Evolutionary conservation across 1,139 yeast species (phyloP).

Genomic region (Debaryomyces fabryi): DNA sequence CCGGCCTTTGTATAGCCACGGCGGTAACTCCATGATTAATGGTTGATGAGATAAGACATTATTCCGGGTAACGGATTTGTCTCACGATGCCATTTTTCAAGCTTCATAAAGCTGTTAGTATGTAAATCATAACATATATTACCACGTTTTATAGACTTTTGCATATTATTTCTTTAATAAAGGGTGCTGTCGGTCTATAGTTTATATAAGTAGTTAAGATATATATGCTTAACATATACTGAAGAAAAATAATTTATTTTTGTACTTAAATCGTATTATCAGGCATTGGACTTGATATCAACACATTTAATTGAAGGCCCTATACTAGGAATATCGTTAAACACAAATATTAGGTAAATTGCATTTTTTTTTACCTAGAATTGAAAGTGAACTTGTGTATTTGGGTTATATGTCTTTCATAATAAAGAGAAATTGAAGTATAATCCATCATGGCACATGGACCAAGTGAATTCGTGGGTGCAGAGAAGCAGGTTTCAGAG

Average conservation of each 20-base stretch:
- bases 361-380: background rate
- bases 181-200: background rate
- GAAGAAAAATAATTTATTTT: background rate
- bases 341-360: background rate
- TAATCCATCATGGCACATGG: conserved; percentile 5
- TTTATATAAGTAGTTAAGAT: conserved; percentile 1
- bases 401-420: conserved; percentile 5
- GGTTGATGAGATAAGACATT: background rate
- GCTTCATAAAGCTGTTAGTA: background rate
- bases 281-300: background rate
- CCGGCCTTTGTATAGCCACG: background rate
- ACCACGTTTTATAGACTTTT: conserved; percentile 6
- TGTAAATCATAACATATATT: conserved; percentile 2
- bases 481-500: background rate
- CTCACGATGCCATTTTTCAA: conserved; percentile 1
- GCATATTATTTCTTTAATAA: background rate
- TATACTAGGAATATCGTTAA: background rate
- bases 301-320: background rate
- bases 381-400: background rate
- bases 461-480: conserved; percentile 2
- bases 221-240: conserved; percentile 1
- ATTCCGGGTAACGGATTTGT: conserved; percentile 2
- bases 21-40: background rate
- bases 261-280: background rate
- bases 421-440: background rate